Conservation (phyloP, 495 filamentous ascomycete species). For the Xylaria castorea region DNA sequence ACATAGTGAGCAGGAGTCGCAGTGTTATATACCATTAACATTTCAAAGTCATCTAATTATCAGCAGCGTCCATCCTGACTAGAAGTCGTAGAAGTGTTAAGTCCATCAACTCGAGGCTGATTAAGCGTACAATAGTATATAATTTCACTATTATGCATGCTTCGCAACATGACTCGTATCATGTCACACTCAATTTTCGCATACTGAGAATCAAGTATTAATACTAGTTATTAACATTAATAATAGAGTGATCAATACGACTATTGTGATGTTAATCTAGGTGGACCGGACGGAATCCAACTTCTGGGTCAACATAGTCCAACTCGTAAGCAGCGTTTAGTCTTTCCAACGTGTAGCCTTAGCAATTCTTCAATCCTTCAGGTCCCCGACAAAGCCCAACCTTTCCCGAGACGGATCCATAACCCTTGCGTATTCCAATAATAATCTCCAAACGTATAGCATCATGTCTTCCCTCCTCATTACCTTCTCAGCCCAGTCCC, state of each 20-base stretch:
- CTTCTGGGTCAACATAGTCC: background rate
- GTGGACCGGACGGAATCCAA: background rate
- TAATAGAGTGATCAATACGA: background rate
- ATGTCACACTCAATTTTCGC: background rate
- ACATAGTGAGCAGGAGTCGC: background rate
- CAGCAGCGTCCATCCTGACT: background rate
- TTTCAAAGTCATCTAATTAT: background rate
- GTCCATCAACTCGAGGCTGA: background rate
- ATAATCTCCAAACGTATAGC: slow-evolving; percentile 69
- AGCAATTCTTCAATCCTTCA: slow-evolving; percentile 16
- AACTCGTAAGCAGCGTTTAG: background rate
- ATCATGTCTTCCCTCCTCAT: slow-evolving; percentile 72
- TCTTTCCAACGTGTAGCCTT: background rate
- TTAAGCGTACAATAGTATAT: background rate
- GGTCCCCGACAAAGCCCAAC: slow-evolving; percentile 62
- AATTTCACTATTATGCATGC: background rate
- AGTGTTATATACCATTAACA: background rate
- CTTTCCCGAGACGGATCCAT: slow-evolving; percentile 65
- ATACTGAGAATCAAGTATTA: background rate
- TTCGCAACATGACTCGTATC: background rate
- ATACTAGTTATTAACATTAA: background rate
- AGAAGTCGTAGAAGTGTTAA: background rate
- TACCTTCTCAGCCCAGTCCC: slow-evolving; percentile 69
- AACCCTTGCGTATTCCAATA: slow-evolving; percentile 75
- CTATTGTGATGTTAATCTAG: background rate